A percentile compares a stretch with the other conserved stretches of the same genome.
Conservation (phyloP, 202 grass and related monocot species). For the Eragrostis tef region DNA sequence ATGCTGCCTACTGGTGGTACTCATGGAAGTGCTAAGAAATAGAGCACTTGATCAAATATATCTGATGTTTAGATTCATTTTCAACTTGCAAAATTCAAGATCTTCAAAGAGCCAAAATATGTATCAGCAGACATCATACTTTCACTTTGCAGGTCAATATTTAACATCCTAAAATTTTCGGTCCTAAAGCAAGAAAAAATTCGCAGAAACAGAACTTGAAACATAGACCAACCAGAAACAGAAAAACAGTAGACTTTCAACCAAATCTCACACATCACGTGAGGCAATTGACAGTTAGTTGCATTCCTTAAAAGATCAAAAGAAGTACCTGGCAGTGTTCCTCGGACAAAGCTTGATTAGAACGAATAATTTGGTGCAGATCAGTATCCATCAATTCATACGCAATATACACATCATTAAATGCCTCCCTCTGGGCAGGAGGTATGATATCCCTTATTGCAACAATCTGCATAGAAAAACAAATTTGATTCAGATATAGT, state of each 20-base stretch:
- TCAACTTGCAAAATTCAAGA: constrained; percentile 6
- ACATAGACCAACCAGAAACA: constrained; percentile 15
- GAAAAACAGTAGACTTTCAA: neutral
- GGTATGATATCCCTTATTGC: constrained; percentile 97
- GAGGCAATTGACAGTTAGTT: constrained; percentile 12
- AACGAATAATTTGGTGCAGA: constrained; percentile 97
- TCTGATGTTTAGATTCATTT: constrained; percentile 12
- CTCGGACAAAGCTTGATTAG: constrained; percentile 95
- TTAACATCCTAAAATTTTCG: neutral
- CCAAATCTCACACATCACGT: constrained; percentile 27
- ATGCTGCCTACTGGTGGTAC: neutral
- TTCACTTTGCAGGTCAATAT: constrained; percentile 34
- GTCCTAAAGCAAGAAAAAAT: constrained; percentile 23
- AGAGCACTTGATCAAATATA: constrained; percentile 2
- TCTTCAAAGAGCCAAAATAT: constrained; percentile 18
- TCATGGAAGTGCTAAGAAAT: neutral
- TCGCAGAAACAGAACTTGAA: neutral
- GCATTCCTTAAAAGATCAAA: neutral
- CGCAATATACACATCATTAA: constrained; percentile 90
- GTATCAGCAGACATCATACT: neutral
- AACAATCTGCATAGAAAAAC: constrained; percentile 68
- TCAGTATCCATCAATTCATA: constrained; percentile 99
- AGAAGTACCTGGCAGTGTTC: constrained; percentile 83
- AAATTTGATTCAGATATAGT: constrained; percentile 8
- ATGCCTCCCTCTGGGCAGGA: constrained; percentile 63